Percentiles rank a stretch among this genome's conserved stretches.
Evolutionary conservation across 768 basidiomycete genomes (phyloP).

Genomic region (Punctularia strigosozonata): DNA sequence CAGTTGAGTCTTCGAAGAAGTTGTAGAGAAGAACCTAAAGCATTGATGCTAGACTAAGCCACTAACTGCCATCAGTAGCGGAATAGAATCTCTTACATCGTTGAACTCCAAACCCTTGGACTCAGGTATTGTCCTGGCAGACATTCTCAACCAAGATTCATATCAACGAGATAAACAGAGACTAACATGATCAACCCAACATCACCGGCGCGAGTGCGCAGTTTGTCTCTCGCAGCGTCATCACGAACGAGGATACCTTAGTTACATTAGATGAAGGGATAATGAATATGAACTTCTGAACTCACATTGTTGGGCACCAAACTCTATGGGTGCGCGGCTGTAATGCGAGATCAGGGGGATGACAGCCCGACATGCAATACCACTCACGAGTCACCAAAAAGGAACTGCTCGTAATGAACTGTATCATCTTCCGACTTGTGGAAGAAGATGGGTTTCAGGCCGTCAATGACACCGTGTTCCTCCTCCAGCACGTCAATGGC

Average conservation of each 20-base stretch:
- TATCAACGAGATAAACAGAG: not conserved
- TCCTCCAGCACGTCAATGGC: slow-evolving; percentile 18
- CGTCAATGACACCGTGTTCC: slow-evolving; percentile 19
- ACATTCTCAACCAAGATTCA: not conserved
- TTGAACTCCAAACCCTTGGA: slow-evolving; percentile 59
- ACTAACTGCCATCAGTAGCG: not conserved
- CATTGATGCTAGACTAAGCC: too few species aligned
- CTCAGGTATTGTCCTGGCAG: slow-evolving; percentile 36
- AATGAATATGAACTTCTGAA: not conserved
- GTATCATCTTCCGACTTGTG: slow-evolving; percentile 14
- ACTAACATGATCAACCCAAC: slow-evolving; percentile 14
- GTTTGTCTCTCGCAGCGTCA: slow-evolving; percentile 15
- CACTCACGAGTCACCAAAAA: slow-evolving; percentile 18
- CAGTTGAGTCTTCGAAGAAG: slow-evolving; percentile 51
- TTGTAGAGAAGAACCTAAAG: slow-evolving; percentile 52
- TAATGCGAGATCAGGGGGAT: not conserved
- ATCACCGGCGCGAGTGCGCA: slow-evolving; percentile 15
- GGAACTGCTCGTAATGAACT: slow-evolving; percentile 21
- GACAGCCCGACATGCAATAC: not conserved
- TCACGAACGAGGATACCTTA: slow-evolving; percentile 22
- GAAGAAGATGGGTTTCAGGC: slow-evolving; percentile 18
- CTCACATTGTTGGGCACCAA: slow-evolving; percentile 18
- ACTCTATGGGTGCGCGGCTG: slow-evolving; percentile 14
- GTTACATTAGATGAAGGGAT: not conserved
- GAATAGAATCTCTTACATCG: slow-evolving; percentile 25